Conservation (phyloP, 768 basidiomycete genomes). For the Russula virescens region DNA sequence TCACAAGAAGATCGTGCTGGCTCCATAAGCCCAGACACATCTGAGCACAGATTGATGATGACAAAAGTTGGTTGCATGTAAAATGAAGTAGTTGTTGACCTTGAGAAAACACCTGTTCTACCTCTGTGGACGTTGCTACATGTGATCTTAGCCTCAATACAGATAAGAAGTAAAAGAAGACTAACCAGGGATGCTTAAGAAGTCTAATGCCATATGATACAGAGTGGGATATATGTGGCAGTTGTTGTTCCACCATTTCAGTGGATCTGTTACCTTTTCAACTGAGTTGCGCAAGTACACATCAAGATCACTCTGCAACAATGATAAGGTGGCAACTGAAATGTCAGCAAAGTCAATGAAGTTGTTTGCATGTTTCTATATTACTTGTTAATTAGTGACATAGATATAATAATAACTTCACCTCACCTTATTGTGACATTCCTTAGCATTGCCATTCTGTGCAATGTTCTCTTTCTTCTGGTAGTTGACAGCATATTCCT, state of each 20-base stretch:
- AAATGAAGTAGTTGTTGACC: not conserved
- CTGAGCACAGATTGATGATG: not conserved
- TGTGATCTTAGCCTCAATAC: not conserved
- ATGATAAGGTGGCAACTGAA: not conserved
- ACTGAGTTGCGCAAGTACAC: not conserved
- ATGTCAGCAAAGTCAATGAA: not conserved
- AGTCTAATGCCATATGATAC: not conserved
- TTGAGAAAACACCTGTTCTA: not conserved
- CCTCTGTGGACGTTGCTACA: not conserved
- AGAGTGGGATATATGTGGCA: not conserved
- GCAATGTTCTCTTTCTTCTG: not conserved
- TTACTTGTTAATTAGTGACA: too few species aligned
- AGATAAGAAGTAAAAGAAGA: not conserved
- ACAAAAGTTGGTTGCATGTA: not conserved
- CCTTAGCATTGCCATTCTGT: too few species aligned
- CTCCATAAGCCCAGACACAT: not conserved
- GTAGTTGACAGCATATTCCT: too few species aligned
- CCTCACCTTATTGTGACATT: too few species aligned
- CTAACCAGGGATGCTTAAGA: not conserved
- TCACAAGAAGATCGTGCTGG: not conserved
- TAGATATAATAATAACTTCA: too few species aligned
- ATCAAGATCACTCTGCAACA: not conserved
- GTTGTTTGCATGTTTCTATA: not conserved
- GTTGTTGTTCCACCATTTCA: not conserved
- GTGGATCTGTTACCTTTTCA: not conserved